These are phyloP conservation scores for Dactylellina haptotyla DNA, from an alignment of 2,329 filamentous ascomycete genomes.

Conservation along the genomic window DNA sequence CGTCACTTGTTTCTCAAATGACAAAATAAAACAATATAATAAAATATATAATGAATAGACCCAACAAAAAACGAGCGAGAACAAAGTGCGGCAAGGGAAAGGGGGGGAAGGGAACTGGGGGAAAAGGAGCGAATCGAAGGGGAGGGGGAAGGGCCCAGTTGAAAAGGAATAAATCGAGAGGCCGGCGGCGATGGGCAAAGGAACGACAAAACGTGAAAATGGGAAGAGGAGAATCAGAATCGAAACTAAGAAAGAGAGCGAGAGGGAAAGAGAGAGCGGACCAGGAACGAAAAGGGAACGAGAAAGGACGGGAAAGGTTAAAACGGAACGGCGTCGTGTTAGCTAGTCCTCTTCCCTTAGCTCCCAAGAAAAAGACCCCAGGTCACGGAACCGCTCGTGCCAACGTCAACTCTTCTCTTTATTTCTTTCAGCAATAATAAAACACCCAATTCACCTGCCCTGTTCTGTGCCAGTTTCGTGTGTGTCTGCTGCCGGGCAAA, in stretches of 20 bases:
- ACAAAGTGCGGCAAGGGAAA: not conserved
- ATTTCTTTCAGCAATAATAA: not conserved
- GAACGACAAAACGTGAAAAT: conserved; percentile 5
- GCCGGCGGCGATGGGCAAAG: not conserved
- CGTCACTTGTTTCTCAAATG: too few species aligned
- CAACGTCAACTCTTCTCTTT: not conserved
- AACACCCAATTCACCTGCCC: not conserved
- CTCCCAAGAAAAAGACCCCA: not conserved
- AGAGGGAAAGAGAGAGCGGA: conserved; percentile 3
- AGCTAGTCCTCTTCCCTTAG: too few species aligned
- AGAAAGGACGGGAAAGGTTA: conserved; percentile 20
- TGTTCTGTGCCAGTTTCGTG: not conserved
- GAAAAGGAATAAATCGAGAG: conserved; percentile 4
- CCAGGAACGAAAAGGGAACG: conserved; percentile 14
- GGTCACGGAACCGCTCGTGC: not conserved
- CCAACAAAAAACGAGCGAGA: not conserved
- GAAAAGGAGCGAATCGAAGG: not conserved
- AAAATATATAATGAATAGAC: too few species aligned
- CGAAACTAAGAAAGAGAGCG: conserved; percentile 8
- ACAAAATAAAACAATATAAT: too few species aligned
- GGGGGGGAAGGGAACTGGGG: not conserved
- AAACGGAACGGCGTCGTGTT: conserved; percentile 4
- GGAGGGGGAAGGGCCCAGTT: not conserved
- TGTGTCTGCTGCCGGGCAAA: too few species aligned
- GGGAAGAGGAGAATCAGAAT: not conserved